Conservation (phyloP, 441 rosid species). For the Aleurites moluccanus region DNA sequence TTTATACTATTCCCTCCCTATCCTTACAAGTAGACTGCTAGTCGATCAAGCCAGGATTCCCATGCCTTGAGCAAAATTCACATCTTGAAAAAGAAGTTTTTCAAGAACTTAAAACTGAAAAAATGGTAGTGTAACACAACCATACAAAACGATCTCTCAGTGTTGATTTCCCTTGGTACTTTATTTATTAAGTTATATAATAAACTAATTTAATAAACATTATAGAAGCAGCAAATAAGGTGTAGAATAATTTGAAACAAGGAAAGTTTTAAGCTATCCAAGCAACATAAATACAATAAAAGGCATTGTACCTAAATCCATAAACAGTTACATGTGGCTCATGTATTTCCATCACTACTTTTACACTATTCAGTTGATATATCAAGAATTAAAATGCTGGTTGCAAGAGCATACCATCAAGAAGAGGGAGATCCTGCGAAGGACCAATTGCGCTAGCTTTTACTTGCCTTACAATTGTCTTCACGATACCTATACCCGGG, state of each 20-base stretch:
- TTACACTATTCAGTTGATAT: neutral
- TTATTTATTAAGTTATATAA: neutral
- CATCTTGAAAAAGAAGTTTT: neutral
- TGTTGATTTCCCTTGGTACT: neutral
- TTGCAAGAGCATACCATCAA: constrained; percentile 56
- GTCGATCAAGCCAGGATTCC: neutral
- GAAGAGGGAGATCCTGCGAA: constrained; percentile 82
- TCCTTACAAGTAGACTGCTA: neutral
- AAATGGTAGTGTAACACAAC: neutral
- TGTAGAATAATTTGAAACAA: neutral
- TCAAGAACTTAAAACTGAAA: neutral
- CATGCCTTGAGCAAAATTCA: neutral
- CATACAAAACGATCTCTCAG: neutral
- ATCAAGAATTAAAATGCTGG: neutral
- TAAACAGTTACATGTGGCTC: neutral
- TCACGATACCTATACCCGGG: constrained; percentile 79
- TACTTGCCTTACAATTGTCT: constrained; percentile 60
- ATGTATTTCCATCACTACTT: neutral
- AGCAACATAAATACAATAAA: neutral
- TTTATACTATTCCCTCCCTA: neutral
- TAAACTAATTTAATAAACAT: neutral
- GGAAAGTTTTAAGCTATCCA: neutral
- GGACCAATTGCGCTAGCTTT: constrained; percentile 66
- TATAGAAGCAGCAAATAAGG: neutral
- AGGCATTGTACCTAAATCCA: neutral